Percentiles rank a stretch among this genome's conserved stretches.
Evolutionary conservation across 2,329 filamentous ascomycete genomes (phyloP).

Genomic region (Colletotrichum orchidophilum): DNA sequence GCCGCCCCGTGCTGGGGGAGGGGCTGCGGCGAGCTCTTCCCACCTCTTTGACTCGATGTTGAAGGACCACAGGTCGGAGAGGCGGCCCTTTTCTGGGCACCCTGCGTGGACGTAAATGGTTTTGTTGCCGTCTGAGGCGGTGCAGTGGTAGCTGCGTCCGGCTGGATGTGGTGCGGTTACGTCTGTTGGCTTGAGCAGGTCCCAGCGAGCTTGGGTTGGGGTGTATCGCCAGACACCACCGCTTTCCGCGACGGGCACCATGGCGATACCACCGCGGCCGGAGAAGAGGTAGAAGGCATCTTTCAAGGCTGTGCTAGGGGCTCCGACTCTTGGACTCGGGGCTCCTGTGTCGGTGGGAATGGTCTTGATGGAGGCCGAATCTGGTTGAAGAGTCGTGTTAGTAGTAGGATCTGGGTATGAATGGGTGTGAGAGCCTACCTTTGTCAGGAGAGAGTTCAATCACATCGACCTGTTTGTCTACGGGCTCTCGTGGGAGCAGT

Average conservation of each 20-base stretch:
- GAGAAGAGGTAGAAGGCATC: conserved; percentile 68
- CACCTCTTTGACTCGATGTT: conserved; percentile 55
- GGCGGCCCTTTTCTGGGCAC: conserved; percentile 64
- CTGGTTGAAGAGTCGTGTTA: background rate
- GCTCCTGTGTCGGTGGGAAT: conserved; percentile 36
- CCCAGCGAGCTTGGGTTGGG: conserved; percentile 53
- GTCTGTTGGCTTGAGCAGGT: conserved; percentile 49
- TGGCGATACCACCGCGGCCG: conserved; percentile 67
- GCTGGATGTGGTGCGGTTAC: conserved; percentile 50
- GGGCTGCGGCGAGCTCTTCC: conserved; percentile 62
- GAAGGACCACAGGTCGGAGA: conserved; percentile 71
- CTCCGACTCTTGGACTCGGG: conserved; percentile 66
- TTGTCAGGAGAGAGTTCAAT: conserved; percentile 41
- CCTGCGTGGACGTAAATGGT: conserved; percentile 69
- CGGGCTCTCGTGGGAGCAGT: conserved; percentile 57
- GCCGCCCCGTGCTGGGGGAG: conserved; percentile 62
- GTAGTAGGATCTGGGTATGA: background rate
- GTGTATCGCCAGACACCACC: conserved; percentile 67
- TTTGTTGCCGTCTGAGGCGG: conserved; percentile 47
- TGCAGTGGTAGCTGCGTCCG: conserved; percentile 66
- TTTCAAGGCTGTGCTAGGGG: conserved; percentile 55
- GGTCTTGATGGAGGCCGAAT: conserved; percentile 27
- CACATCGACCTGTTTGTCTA: conserved; percentile 58
- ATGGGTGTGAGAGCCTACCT: background rate
- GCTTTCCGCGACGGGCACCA: conserved; percentile 67